Evolutionary conservation across 768 basidiomycete genomes (phyloP).

Genomic region (Rhizopogon roseolus): DNA sequence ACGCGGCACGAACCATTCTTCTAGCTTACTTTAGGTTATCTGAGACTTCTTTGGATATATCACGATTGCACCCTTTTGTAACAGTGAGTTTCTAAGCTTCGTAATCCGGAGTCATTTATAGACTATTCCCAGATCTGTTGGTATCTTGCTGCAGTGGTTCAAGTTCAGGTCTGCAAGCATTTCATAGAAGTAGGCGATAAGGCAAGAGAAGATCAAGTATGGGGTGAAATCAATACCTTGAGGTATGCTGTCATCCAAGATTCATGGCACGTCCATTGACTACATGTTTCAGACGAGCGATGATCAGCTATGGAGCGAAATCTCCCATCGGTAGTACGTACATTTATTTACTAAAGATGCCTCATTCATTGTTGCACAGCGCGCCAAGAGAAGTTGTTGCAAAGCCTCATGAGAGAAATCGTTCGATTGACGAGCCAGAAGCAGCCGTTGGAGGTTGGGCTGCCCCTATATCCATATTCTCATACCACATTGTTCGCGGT

Average conservation of each 20-base stretch:
- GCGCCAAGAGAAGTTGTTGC: slow-evolving; percentile 78
- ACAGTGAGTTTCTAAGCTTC: slow-evolving; percentile 46
- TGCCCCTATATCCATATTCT: slow-evolving; percentile 82
- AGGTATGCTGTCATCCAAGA: slow-evolving; percentile 40
- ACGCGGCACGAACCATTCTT: slow-evolving; percentile 71
- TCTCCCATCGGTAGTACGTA: slow-evolving; percentile 81
- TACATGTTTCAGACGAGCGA: slow-evolving; percentile 55
- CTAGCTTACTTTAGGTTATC: slow-evolving; percentile 72
- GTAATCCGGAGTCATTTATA: slow-evolving; percentile 8
- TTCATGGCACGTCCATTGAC: slow-evolving; percentile 4
- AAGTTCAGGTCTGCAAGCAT: slow-evolving; percentile 82
- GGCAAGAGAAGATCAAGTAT: slow-evolving; percentile 69
- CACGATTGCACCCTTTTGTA: slow-evolving; percentile 76
- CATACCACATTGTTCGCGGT: slow-evolving; percentile 57
- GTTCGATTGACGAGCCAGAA: slow-evolving; percentile 78
- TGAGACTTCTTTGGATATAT: slow-evolving; percentile 79
- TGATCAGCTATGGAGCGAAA: slow-evolving; percentile 74
- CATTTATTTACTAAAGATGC: not conserved
- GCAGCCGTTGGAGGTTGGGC: slow-evolving; percentile 72
- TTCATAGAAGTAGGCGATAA: slow-evolving; percentile 79
- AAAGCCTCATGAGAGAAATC: slow-evolving; percentile 82
- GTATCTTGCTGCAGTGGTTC: slow-evolving; percentile 86
- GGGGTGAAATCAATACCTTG: slow-evolving; percentile 85
- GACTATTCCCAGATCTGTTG: slow-evolving; percentile 64
- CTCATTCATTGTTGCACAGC: slow-evolving; percentile 35